Percentiles rank a stretch among this genome's conserved stretches.
These are phyloP conservation scores for Blastosporella zonata DNA, from an alignment of 1,284 basidiomycete species.

Conservation along the genomic window DNA sequence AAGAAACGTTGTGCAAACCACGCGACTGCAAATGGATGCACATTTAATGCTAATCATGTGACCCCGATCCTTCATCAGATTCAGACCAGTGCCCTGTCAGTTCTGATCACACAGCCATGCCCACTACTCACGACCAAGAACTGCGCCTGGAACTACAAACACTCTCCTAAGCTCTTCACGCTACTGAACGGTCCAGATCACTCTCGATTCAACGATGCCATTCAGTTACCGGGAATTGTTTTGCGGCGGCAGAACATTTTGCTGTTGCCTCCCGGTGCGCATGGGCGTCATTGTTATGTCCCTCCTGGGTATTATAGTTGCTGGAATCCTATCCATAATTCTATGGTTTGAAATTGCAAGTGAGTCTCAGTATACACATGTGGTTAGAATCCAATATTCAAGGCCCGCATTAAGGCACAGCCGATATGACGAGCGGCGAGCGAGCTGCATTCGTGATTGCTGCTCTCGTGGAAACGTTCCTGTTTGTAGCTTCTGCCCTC, in stretches of 20 bases:
- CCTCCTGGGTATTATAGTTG: constrained; percentile 47
- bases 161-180: neutral
- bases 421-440: constrained; percentile 36
- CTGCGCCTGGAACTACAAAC: constrained; percentile 1
- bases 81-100: neutral
- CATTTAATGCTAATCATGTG: constrained; percentile 1
- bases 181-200: neutral
- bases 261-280: constrained; percentile 64
- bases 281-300: constrained; percentile 56
- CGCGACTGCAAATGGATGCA: neutral
- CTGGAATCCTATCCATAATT: constrained; percentile 47
- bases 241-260: constrained; percentile 47
- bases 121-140: neutral
- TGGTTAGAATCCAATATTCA: constrained; percentile 5
- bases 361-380: constrained; percentile 28
- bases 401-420: constrained; percentile 27
- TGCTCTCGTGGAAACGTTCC: constrained; percentile 47
- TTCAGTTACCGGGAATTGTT: constrained; percentile 43
- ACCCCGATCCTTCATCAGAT: neutral
- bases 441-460: constrained; percentile 44
- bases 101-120: constrained; percentile 4
- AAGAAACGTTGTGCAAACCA: constrained; percentile 10
- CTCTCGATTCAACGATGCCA: constrained; percentile 26
- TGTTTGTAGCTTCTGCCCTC: constrained; percentile 49
- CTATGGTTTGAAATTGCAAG: constrained; percentile 59